Conservation (phyloP, 192 early-diverging fungal genomes). For the Lobosporangium transversale region DNA sequence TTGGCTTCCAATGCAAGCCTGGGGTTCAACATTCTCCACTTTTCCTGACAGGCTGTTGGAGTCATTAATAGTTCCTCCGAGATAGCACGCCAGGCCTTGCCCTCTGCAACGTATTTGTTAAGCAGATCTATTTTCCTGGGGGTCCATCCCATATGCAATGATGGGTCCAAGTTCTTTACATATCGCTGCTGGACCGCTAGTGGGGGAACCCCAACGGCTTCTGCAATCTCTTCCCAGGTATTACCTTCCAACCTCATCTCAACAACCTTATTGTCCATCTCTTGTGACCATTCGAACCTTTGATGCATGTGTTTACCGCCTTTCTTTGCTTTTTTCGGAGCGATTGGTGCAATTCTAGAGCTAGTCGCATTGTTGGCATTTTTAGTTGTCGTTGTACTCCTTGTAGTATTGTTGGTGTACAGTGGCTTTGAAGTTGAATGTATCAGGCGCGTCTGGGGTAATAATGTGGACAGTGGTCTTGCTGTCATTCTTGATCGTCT, state of each 20-base stretch:
- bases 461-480: too few relatives aligned
- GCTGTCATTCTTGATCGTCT: too few relatives aligned
- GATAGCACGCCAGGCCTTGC: slow-evolving; percentile 18
- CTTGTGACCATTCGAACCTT: slow-evolving; percentile 7
- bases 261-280: slow-evolving; percentile 23
- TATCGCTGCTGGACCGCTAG: slow-evolving; percentile 19
- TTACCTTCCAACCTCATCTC: slow-evolving; percentile 40
- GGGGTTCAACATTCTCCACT: slow-evolving; percentile 26
- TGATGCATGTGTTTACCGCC: background rate
- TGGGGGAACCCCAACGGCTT: background rate
- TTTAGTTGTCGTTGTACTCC: background rate
- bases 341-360: background rate
- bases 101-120: slow-evolving; percentile 13
- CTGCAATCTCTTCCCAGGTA: slow-evolving; percentile 41
- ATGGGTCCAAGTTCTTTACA: slow-evolving; percentile 18
- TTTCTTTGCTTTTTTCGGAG: background rate
- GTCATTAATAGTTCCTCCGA: slow-evolving; percentile 16
- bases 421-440: slow-evolving; percentile 3
- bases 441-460: background rate
- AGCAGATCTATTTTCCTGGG: slow-evolving; percentile 10
- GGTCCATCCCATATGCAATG: slow-evolving; percentile 16
- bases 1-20: slow-evolving; percentile 8
- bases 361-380: background rate
- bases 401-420: background rate
- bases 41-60: slow-evolving; percentile 14